These are phyloP conservation scores for Pythium apleroticum DNA, from an alignment of 352 stramenopile species.

Conservation along the genomic window DNA sequence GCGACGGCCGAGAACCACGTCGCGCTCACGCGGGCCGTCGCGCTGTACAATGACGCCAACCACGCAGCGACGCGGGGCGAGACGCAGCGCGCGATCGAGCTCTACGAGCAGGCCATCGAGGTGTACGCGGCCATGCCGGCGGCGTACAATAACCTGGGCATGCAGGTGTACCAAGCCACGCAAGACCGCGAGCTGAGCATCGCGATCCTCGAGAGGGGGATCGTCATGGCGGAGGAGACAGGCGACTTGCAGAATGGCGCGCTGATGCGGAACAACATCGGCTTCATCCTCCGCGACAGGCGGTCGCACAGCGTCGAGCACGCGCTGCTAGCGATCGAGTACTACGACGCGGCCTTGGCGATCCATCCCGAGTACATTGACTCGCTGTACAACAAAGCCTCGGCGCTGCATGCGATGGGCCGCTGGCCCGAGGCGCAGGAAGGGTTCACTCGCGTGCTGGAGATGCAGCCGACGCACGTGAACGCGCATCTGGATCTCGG, in stretches of 20 bases:
- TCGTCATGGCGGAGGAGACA: conserved; percentile 29
- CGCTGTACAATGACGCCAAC: conserved; percentile 20
- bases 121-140: conserved; percentile 44
- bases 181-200: conserved; percentile 34
- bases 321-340: conserved; percentile 48
- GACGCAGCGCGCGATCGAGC: conserved; percentile 23
- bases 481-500: conserved; percentile 57
- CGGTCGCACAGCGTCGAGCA: conserved; percentile 36
- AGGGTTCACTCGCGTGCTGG: conserved; percentile 41
- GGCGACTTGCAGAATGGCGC: conserved; percentile 42
- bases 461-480: conserved; percentile 39
- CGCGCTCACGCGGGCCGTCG: conserved; percentile 7
- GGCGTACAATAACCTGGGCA: conserved; percentile 82
- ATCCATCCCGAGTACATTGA: conserved; percentile 37
- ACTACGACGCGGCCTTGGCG: conserved; percentile 59
- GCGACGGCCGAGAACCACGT: conserved; percentile 20
- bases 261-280: conserved; percentile 77
- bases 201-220: conserved; percentile 40
- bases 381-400: conserved; percentile 75
- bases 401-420: conserved; percentile 43
- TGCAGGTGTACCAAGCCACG: conserved; percentile 42
- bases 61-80: conserved; percentile 12
- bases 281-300: conserved; percentile 41
- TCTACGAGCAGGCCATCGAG: conserved; percentile 51
- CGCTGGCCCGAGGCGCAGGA: conserved; percentile 36